phyloP scores from a whole-genome alignment of 768 basidiomycete species.

The Antrodiella citrinella region DNA sequence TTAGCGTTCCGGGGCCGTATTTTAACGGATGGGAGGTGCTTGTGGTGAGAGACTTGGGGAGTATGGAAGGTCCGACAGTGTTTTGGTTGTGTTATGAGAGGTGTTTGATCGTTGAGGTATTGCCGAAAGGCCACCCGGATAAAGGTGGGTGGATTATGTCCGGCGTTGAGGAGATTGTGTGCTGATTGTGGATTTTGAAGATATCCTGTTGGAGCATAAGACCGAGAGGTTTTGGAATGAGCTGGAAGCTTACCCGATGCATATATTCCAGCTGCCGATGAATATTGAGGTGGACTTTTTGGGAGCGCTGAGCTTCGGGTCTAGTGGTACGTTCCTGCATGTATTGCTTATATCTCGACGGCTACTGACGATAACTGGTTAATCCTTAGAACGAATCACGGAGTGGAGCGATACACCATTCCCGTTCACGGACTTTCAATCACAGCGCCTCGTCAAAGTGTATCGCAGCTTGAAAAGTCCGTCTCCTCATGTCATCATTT shows the following conservation, averaged over 20 bases:
- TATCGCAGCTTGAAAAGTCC: slow-evolving; percentile 16
- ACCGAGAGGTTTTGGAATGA: slow-evolving; percentile 17
- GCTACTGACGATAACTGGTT: too few species aligned
- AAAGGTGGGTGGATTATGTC: slow-evolving; percentile 29
- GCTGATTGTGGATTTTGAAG: too few species aligned
- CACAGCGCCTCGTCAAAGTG: slow-evolving; percentile 11
- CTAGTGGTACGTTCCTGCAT: slow-evolving; percentile 12
- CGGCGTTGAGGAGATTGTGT: too few species aligned
- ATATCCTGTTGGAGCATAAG: slow-evolving; percentile 32
- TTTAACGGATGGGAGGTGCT: not conserved
- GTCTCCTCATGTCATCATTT: not conserved
- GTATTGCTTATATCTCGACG: too few species aligned
- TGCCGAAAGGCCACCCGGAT: slow-evolving; percentile 10
- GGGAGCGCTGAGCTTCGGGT: slow-evolving; percentile 15
- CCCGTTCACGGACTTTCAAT: slow-evolving; percentile 16
- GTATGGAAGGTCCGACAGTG: not conserved
- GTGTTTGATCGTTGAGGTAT: not conserved
- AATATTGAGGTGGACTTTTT: slow-evolving; percentile 16
- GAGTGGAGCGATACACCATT: slow-evolving; percentile 17
- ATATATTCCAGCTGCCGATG: slow-evolving; percentile 9
- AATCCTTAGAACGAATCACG: slow-evolving; percentile 15
- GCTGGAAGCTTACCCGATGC: slow-evolving; percentile 13
- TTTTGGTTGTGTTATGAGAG: not conserved
- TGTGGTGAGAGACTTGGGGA: not conserved
- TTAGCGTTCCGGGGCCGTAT: not conserved